Evolutionary conservation across 257 asterid species (phyloP).

Genomic region (Primulina tabacum): DNA sequence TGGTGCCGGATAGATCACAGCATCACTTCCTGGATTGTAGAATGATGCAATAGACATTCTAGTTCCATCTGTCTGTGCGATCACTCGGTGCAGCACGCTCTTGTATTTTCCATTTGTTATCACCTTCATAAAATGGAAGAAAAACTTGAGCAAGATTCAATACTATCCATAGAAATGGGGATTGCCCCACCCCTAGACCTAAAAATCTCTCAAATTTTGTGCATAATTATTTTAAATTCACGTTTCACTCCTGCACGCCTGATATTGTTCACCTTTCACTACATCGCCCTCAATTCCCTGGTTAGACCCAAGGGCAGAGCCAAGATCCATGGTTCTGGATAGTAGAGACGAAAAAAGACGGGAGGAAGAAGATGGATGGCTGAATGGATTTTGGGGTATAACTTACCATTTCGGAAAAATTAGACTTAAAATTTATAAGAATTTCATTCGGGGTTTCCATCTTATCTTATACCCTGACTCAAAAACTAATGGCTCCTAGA

Average conservation of each 20-base stretch:
- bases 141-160: neutral
- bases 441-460: neutral
- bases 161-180: neutral
- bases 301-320: too few relatives aligned
- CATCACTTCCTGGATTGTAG: constrained; percentile 63
- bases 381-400: too few relatives aligned
- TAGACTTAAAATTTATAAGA: neutral
- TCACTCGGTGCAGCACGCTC: constrained; percentile 56
- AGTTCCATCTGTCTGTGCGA: constrained; percentile 53
- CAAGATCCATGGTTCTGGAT: too few relatives aligned
- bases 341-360: too few relatives aligned
- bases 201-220: too few relatives aligned
- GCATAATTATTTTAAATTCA: neutral
- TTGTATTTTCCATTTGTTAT: constrained; percentile 64
- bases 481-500: neutral
- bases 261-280: too few relatives aligned
- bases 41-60: constrained; percentile 64
- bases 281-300: too few relatives aligned
- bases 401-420: neutral
- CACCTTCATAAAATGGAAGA: constrained; percentile 29
- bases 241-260: neutral
- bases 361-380: too few relatives aligned
- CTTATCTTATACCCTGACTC: too few relatives aligned
- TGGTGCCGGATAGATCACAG: constrained; percentile 56
- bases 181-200: too few relatives aligned